A percentile compares a stretch with the other conserved stretches of the same genome.
Conservation (phyloP, 2,329 filamentous ascomycete genomes). For the Chalaropsis ovoidea region DNA sequence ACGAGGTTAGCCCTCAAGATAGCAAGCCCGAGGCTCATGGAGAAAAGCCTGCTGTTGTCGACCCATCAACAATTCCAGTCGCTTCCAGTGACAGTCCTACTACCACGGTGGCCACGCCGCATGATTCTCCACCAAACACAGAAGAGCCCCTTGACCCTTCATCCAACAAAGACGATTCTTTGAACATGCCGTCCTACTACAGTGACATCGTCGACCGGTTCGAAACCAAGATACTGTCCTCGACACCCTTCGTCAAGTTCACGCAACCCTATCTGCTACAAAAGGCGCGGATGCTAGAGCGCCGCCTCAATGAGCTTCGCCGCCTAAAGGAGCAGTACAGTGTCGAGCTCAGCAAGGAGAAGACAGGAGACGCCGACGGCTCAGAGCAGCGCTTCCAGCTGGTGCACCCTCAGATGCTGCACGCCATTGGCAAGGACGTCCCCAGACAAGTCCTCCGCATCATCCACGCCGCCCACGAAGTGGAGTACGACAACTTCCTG, state of each 20-base stretch:
- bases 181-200: constrained; percentile 74
- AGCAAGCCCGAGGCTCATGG: neutral
- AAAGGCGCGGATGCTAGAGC: constrained; percentile 82
- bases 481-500: constrained; percentile 89
- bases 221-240: constrained; percentile 84
- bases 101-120: neutral
- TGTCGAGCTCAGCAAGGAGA: constrained; percentile 17
- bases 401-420: constrained; percentile 92
- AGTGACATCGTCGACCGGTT: constrained; percentile 91
- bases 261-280: constrained; percentile 87
- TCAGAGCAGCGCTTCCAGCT: constrained; percentile 76
- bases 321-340: constrained; percentile 61
- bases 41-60: neutral
- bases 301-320: constrained; percentile 70
- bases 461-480: constrained; percentile 86
- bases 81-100: neutral
- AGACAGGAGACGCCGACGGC: constrained; percentile 40
- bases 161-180: constrained; percentile 51
- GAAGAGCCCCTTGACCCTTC: neutral
- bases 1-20: neutral
- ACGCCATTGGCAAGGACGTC: constrained; percentile 66
- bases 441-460: constrained; percentile 86
- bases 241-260: constrained; percentile 93
- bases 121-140: neutral
- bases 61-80: neutral